Evolutionary conservation across 805 yeast genomes (phyloP), one percentile per base, ranked within the genome.

Genomic region (Cyberlindnera sargentensis): DNA sequence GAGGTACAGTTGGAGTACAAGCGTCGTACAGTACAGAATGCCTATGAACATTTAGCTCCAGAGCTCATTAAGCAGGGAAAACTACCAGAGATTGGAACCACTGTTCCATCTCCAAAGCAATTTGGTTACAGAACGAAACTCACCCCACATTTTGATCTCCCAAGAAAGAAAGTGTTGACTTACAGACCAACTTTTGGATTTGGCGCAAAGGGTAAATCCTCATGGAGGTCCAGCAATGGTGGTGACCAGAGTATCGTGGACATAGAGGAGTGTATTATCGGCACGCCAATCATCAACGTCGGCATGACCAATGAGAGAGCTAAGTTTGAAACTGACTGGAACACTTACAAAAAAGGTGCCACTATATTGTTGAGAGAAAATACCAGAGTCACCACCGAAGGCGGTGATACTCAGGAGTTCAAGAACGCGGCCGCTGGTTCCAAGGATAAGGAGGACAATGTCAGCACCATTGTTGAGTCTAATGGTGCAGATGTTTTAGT

Each of bases 91-190:
- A 68, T 91, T 31, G 74, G 73, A 2, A 64, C 69, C 2, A 86
- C 95, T 0, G 75, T 82, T 34, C 75, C 80, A 6, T 85, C 95
- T 8, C 99, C 99, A 4, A 65, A 78, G 44, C 73, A 81, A 51
- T 84, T 73, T 60, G 71, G 72, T 32, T 93, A 93, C 64, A 73
- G 99, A 60, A 93, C 99, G 0, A 93, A 93, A 60, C 72, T 93
- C 35, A 93, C 99, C 0, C 99, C 99, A 5, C 99, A 93, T 66
- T 93, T 90, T 64, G 89, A 84, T 56, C 66, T 86, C 33, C 93
- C 95, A 25, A 74, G 79, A 56, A 68, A 64, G 38, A 66, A 66
- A 40, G 67, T 70, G 9, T 56, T 66, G 30, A 60, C 55, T 15
- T 57, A 61, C 36, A 64, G 71, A 44, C 96, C 96, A 15, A 76